phyloP scores from a whole-genome alignment of 2,329 filamentous ascomycete species.

The Ophiostoma ips region DNA sequence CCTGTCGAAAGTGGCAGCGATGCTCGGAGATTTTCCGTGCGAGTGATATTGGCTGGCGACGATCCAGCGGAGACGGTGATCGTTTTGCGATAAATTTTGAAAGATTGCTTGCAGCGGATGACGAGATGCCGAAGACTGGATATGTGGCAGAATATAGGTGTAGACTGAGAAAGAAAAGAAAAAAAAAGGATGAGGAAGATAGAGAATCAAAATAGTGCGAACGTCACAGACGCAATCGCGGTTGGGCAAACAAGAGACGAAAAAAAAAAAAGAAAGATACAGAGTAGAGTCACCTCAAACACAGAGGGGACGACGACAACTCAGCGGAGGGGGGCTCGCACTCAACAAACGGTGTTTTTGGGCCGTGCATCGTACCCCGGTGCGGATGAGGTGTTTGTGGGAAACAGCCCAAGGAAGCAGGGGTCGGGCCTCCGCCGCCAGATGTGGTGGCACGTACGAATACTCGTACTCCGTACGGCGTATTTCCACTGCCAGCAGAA shows the following conservation, averaged over 20 bases:
- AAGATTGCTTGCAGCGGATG: no score
- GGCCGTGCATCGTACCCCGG: constrained; percentile 17
- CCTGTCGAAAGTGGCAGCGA: constrained; percentile 17
- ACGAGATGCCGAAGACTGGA: no score
- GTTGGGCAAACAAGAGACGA: not conserved
- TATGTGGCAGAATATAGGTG: no score
- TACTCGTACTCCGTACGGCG: not conserved
- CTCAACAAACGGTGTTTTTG: constrained; percentile 11
- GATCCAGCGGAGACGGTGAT: not conserved
- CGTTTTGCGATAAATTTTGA: not conserved
- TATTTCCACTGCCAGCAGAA: no score
- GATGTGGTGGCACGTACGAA: not conserved
- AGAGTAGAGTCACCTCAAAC: not conserved
- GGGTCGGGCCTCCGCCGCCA: not conserved
- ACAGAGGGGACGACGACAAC: constrained; percentile 1
- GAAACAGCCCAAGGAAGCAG: not conserved
- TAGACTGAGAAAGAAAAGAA: not conserved
- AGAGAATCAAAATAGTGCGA: not conserved
- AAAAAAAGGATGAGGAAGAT: not conserved
- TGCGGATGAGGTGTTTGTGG: constrained; percentile 3
- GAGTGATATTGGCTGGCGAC: not conserved
- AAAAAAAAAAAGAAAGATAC: not conserved
- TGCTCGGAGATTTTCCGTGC: not conserved
- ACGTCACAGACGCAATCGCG: not conserved
- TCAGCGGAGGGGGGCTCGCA: constrained; percentile 3